phyloP scores from a whole-genome alignment of 2,329 filamentous ascomycete genomes.

The Penicillium sp. region DNA sequence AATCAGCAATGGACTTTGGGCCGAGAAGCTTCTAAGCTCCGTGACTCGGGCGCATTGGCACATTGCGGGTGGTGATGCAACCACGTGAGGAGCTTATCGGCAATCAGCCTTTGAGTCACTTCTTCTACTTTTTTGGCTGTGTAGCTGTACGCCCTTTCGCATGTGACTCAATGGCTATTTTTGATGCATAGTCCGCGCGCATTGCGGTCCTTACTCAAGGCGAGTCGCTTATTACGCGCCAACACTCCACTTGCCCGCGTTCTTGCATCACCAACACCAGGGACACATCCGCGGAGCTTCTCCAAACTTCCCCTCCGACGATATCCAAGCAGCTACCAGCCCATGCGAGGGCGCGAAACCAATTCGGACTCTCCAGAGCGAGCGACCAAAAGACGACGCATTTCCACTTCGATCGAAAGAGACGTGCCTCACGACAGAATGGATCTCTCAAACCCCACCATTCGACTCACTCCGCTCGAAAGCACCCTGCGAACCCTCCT shows the following conservation, averaged over 20 bases:
- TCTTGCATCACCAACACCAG: constrained; percentile 13
- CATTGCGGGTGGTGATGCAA: constrained; percentile 24
- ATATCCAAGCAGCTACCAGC: constrained; percentile 15
- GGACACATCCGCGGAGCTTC: constrained; percentile 9
- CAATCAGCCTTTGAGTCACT: constrained; percentile 20
- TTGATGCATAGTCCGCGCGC: constrained; percentile 25
- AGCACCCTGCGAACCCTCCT: constrained; percentile 72
- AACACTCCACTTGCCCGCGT: constrained; percentile 17
- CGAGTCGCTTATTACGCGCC: constrained; percentile 13
- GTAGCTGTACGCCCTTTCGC: not conserved
- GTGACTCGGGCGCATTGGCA: constrained; percentile 6
- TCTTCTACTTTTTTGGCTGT: not conserved
- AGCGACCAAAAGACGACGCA: constrained; percentile 36
- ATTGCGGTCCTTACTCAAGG: constrained; percentile 18
- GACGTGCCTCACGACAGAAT: constrained; percentile 29
- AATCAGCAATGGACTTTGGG: not conserved
- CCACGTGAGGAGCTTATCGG: constrained; percentile 29
- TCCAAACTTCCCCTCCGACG: constrained; percentile 14
- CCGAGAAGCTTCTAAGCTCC: constrained; percentile 7
- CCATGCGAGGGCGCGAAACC: constrained; percentile 30
- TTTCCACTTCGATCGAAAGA: constrained; percentile 23
- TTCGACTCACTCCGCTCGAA: constrained; percentile 70
- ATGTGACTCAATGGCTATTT: constrained; percentile 14
- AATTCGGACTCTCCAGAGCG: constrained; percentile 24
- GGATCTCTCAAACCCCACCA: constrained; percentile 32